Evolutionary conservation across 192 early-diverging fungal genomes (phyloP).

Genomic region (Coemansia erecta): DNA sequence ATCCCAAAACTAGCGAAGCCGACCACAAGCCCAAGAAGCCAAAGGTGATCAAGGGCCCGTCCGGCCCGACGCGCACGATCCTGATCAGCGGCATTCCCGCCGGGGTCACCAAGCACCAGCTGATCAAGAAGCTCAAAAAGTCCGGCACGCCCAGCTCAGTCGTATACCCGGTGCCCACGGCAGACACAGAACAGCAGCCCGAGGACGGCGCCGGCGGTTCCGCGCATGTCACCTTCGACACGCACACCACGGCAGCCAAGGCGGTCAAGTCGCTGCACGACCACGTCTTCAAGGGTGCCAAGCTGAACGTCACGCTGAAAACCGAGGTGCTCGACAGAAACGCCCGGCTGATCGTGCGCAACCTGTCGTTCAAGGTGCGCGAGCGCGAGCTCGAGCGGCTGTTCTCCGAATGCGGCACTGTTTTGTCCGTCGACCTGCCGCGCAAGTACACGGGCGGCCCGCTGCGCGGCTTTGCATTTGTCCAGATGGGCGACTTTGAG

Average conservation of each 20-base stretch:
- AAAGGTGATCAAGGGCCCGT: conserved; percentile 21
- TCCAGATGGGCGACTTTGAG: conserved; percentile 72
- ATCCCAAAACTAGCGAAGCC: conserved; percentile 14
- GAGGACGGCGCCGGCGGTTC: conserved; percentile 42
- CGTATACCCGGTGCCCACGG: conserved; percentile 57
- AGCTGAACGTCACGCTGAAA: conserved; percentile 54
- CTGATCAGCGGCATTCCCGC: conserved; percentile 56
- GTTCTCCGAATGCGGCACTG: conserved; percentile 67
- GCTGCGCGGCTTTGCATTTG: conserved; percentile 85
- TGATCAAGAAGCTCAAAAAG: conserved; percentile 68
- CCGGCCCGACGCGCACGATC: conserved; percentile 26
- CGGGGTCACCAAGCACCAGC: conserved; percentile 68
- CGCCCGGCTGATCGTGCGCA: conserved; percentile 83
- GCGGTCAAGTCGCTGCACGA: conserved; percentile 65
- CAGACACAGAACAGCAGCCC: conserved; percentile 37
- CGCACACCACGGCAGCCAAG: conserved; percentile 36
- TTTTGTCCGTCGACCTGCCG: conserved; percentile 72
- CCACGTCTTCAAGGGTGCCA: conserved; percentile 75
- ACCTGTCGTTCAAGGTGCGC: conserved; percentile 73
- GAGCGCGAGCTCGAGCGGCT: conserved; percentile 64
- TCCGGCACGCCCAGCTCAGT: conserved; percentile 59
- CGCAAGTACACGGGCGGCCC: conserved; percentile 72
- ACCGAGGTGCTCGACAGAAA: conserved; percentile 55
- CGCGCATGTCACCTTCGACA: conserved; percentile 42
- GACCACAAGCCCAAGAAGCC: conserved; percentile 33